phyloP scores from a whole-genome alignment of 495 filamentous ascomycete species.

The Astrothelium macrocarpum region DNA sequence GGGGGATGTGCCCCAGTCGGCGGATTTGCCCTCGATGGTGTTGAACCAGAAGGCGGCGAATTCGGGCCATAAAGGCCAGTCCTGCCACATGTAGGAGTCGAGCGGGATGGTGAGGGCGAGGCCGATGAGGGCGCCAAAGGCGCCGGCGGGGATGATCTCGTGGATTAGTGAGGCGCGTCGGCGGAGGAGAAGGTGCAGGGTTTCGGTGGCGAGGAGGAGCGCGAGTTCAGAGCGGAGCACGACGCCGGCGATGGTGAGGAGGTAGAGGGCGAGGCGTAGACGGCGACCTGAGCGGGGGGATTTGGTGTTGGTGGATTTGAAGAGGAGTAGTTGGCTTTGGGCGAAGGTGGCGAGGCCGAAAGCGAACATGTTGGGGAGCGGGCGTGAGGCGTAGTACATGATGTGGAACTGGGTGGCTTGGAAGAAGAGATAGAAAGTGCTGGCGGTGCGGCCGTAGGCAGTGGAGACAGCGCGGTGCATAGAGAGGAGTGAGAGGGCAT shows the following conservation, averaged over 20 bases:
- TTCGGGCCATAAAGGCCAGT: conserved; percentile 73
- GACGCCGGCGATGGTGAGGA: conserved; percentile 73
- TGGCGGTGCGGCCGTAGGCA: conserved; percentile 59
- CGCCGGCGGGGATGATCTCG: conserved; percentile 57
- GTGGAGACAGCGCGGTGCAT: conserved; percentile 55
- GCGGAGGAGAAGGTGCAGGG: conserved; percentile 47
- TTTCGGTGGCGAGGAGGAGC: conserved; percentile 57
- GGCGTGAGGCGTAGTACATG: conserved; percentile 85
- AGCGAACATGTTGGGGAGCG: conserved; percentile 94
- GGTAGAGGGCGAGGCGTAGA: conserved; percentile 47
- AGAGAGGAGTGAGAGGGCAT: conserved; percentile 54
- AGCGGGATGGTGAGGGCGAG: conserved; percentile 58
- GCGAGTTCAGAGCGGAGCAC: conserved; percentile 88
- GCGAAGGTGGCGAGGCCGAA: conserved; percentile 67
- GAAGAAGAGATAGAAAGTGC: conserved; percentile 73
- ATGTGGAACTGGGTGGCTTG: conserved; percentile 87
- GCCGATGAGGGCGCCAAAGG: conserved; percentile 51
- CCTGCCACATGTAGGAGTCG: conserved; percentile 90
- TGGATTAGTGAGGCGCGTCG: conserved; percentile 44
- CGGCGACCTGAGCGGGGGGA: conserved; percentile 17
- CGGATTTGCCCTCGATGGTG: conserved; percentile 63
- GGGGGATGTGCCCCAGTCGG: conserved; percentile 78
- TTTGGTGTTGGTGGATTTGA: conserved; percentile 23
- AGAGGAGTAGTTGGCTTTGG: conserved; percentile 58
- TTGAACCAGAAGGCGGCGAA: conserved; percentile 86